Evolutionary conservation across 2,329 filamentous ascomycete species (phyloP).

Genomic region (Aureobasidium vineae): DNA sequence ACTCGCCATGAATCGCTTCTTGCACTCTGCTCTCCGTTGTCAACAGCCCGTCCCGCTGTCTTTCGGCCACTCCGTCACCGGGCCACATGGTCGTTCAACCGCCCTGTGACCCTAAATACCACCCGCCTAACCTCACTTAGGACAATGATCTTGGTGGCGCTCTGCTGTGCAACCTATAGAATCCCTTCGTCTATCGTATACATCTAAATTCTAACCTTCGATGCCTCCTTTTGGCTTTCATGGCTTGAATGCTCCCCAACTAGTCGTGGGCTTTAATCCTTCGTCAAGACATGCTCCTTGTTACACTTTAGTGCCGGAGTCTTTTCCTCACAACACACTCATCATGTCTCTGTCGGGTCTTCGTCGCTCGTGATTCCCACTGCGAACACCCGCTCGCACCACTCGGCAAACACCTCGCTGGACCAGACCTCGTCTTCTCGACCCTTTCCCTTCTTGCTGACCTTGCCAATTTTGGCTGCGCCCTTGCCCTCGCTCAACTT

Average conservation of each 20-base stretch:
- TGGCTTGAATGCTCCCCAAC: conserved; percentile 9
- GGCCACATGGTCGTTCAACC: not conserved
- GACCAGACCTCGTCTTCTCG: conserved; percentile 64
- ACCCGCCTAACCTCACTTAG: conserved; percentile 9
- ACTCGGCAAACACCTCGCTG: conserved; percentile 62
- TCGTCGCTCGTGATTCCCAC: conserved; percentile 42
- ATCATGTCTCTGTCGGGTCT: not conserved
- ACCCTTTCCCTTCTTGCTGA: conserved; percentile 56
- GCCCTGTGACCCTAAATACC: conserved; percentile 2
- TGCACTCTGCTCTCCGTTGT: not conserved
- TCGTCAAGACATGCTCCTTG: not conserved
- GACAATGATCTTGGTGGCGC: conserved; percentile 4
- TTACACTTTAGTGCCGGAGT: not conserved
- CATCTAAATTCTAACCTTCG: not conserved
- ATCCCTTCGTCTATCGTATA: not conserved
- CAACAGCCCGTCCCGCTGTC: conserved; percentile 6
- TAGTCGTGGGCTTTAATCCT: not conserved
- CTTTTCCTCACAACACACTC: not conserved
- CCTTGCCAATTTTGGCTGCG: conserved; percentile 34
- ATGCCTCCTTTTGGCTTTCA: not conserved
- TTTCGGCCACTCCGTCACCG: conserved; percentile 3
- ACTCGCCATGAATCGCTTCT: not conserved
- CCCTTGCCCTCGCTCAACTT: conserved; percentile 45
- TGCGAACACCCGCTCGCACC: conserved; percentile 59
- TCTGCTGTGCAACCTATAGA: not conserved